These are phyloP conservation scores for Ogataea trehaloabstinens DNA, from an alignment of 805 yeast genomes.

Conservation along the genomic window DNA sequence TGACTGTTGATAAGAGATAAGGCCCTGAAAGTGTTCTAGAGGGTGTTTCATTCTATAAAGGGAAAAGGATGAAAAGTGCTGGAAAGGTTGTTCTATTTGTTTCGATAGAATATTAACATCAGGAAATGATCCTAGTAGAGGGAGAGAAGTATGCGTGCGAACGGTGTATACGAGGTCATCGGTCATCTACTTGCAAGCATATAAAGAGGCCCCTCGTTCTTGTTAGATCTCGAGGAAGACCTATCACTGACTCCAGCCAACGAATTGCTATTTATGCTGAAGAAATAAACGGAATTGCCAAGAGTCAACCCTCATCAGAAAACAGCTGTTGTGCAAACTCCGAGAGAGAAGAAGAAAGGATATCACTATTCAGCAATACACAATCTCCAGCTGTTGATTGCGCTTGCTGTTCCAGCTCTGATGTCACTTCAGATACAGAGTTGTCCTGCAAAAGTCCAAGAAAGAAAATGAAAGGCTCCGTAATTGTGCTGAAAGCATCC, in stretches of 20 bases:
- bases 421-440: slow-evolving; percentile 2
- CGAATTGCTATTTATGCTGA: slow-evolving; percentile 61
- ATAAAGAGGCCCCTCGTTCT: slow-evolving; percentile 75
- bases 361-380: background rate
- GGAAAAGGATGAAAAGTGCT: too few species aligned
- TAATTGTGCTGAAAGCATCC: slow-evolving; percentile 33
- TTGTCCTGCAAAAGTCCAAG: slow-evolving; percentile 5
- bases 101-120: background rate
- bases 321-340: slow-evolving; percentile 4
- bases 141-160: slow-evolving; percentile 81
- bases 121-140: slow-evolving; percentile 69
- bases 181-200: slow-evolving; percentile 86
- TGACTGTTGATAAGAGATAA: too few species aligned
- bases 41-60: too few species aligned
- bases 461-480: slow-evolving; percentile 17
- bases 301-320: background rate
- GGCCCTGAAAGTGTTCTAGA: too few species aligned
- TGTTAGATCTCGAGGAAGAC: slow-evolving; percentile 89
- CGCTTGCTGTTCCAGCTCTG: slow-evolving; percentile 4
- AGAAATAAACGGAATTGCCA: slow-evolving; percentile 11
- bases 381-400: slow-evolving; percentile 1
- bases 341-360: background rate
- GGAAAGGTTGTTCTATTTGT: too few species aligned
- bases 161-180: slow-evolving; percentile 88
- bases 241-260: slow-evolving; percentile 56